Percentiles rank a stretch among this genome's conserved stretches.
Conservation (phyloP, 768 basidiomycete species). For the Serendipita vermifera region DNA sequence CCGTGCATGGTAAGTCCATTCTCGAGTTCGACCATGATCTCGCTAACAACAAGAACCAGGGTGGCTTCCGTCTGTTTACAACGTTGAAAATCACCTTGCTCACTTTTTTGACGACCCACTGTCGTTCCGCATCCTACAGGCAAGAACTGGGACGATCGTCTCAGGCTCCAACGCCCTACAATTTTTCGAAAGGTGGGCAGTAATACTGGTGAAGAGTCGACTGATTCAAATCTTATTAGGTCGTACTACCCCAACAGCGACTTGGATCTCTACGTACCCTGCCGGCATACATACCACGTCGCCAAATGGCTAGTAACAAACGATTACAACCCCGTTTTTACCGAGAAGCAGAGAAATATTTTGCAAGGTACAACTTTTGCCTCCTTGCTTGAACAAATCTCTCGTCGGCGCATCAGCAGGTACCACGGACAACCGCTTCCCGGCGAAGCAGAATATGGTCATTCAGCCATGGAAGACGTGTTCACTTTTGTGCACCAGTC, state of each 20-base stretch:
- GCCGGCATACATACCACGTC: slow-evolving; percentile 21
- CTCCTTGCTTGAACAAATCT: slow-evolving; percentile 14
- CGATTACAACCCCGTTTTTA: too few relatives aligned
- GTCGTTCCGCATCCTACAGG: slow-evolving; percentile 34
- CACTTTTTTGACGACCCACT: slow-evolving; percentile 27
- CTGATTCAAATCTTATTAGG: neutral
- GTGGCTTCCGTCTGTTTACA: slow-evolving; percentile 12
- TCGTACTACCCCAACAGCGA: slow-evolving; percentile 28
- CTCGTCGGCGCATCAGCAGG: neutral
- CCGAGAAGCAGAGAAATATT: slow-evolving; percentile 21
- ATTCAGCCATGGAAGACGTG: slow-evolving; percentile 22
- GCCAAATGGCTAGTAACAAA: slow-evolving; percentile 28
- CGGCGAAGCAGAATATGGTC: slow-evolving; percentile 15
- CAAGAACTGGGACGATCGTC: slow-evolving; percentile 32
- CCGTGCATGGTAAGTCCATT: too few relatives aligned
- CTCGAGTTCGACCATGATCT: too few relatives aligned
- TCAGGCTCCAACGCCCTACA: slow-evolving; percentile 44
- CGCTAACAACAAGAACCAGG: too few relatives aligned
- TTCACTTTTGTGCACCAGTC: slow-evolving; percentile 24
- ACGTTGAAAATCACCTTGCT: slow-evolving; percentile 27
- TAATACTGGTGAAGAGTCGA: neutral
- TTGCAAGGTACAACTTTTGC: slow-evolving; percentile 16
- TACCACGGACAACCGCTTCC: neutral
- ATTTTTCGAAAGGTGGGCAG: slow-evolving; percentile 30
- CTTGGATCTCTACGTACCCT: slow-evolving; percentile 35